These are phyloP conservation scores for Neurospora sp. DNA, from an alignment of 495 filamentous ascomycete genomes.

Conservation along the genomic window DNA sequence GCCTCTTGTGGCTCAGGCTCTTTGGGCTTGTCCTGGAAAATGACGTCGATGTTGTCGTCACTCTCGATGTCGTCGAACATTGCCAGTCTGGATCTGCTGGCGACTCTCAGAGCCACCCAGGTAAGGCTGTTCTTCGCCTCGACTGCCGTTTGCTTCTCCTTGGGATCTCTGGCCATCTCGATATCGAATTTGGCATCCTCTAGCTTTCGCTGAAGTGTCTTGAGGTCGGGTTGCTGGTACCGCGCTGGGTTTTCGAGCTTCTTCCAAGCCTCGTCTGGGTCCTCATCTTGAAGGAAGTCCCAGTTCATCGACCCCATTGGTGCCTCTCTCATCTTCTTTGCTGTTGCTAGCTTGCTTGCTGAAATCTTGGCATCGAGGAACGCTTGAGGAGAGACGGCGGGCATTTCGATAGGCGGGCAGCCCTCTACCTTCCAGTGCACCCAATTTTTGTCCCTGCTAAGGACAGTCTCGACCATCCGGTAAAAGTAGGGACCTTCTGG, in stretches of 20 bases:
- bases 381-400: slow-evolving; percentile 52
- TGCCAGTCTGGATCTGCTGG: slow-evolving; percentile 57
- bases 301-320: slow-evolving; percentile 64
- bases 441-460: slow-evolving; percentile 96
- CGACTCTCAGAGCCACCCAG: slow-evolving; percentile 78
- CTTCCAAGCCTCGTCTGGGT: slow-evolving; percentile 33
- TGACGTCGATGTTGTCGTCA: slow-evolving; percentile 51
- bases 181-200: slow-evolving; percentile 68
- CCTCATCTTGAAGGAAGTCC: slow-evolving; percentile 61
- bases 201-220: slow-evolving; percentile 47
- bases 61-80: slow-evolving; percentile 81
- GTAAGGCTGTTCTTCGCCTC: slow-evolving; percentile 72
- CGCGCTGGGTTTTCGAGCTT: slow-evolving; percentile 36
- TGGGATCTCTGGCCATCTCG: slow-evolving; percentile 61
- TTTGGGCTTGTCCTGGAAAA: slow-evolving; percentile 35
- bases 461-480: slow-evolving; percentile 89
- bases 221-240: slow-evolving; percentile 35
- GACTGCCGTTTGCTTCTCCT: slow-evolving; percentile 54
- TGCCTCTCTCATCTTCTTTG: slow-evolving; percentile 52
- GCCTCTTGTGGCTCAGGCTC: slow-evolving; percentile 11
- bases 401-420: slow-evolving; percentile 73
- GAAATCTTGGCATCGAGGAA: slow-evolving; percentile 55
- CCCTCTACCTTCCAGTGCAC: slow-evolving; percentile 93
- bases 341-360: slow-evolving; percentile 52
- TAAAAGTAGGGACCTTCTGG: slow-evolving; percentile 84